A percentile compares a stretch with the other conserved stretches of the same genome.
Evolutionary conservation across 176 grass and related monocot species (phyloP).

Genomic region (Typha latifolia): DNA sequence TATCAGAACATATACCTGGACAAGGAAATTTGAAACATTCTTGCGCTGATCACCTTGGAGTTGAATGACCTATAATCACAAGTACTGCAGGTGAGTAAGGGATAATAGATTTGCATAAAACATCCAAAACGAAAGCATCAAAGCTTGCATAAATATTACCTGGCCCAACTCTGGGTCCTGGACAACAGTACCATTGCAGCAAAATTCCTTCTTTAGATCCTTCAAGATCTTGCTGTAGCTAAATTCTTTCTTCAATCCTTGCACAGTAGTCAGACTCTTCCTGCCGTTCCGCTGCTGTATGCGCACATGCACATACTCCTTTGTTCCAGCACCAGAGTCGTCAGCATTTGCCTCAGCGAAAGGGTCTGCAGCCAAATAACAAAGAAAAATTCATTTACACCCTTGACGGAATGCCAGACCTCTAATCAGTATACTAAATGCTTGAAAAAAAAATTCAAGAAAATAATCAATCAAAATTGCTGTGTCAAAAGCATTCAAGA

Average conservation of each 20-base stretch:
- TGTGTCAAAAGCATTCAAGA: neutral
- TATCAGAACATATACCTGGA: conserved; percentile 51
- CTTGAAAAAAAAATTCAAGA: neutral
- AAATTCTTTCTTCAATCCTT: conserved; percentile 88
- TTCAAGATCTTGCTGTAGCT: conserved; percentile 98
- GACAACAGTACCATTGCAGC: conserved; percentile 99
- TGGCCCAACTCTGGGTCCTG: conserved; percentile 97
- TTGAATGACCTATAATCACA: conserved; percentile 71
- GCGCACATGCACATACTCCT: conserved; percentile 92
- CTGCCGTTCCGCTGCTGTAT: conserved; percentile 94
- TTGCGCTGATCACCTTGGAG: conserved; percentile 99
- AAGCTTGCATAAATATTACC: conserved; percentile 29
- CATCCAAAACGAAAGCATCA: neutral
- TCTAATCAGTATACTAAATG: neutral
- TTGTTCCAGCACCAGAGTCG: conserved; percentile 79
- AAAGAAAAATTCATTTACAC: conserved; percentile 1
- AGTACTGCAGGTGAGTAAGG: conserved; percentile 3
- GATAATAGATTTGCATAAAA: neutral
- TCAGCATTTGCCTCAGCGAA: conserved; percentile 99
- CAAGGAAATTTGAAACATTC: conserved; percentile 97
- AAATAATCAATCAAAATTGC: neutral
- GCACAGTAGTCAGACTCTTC: conserved; percentile 96
- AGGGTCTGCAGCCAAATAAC: conserved; percentile 50
- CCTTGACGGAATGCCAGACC: too few species aligned
- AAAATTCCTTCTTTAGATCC: conserved; percentile 97